Evolutionary conservation across 345 rosid genomes (phyloP).

Genomic region (Erodium maritimum): DNA sequence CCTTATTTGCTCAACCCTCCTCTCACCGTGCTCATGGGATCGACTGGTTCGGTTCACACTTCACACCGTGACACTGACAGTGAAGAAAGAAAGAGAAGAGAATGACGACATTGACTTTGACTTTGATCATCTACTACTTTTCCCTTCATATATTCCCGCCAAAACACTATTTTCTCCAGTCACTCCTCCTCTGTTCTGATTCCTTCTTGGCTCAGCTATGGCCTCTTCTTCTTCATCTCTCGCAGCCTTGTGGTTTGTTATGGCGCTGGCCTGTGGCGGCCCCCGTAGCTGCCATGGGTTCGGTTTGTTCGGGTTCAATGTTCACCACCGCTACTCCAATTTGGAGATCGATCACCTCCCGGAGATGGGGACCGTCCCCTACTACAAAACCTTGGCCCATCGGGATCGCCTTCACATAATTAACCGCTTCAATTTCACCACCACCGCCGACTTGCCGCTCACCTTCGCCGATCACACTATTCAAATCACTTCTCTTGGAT

Average conservation of each 20-base stretch:
- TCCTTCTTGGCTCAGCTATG: slow-evolving; percentile 10
- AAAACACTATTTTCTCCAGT: too few species aligned
- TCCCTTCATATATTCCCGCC: too few species aligned
- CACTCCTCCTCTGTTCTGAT: too few species aligned
- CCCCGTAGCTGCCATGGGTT: slow-evolving; percentile 21
- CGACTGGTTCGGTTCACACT: too few species aligned
- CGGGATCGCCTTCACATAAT: slow-evolving; percentile 60
- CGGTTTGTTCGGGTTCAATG: slow-evolving; percentile 55
- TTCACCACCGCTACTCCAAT: slow-evolving; percentile 84
- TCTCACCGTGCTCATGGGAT: too few species aligned
- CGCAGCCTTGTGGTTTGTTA: slow-evolving; percentile 8
- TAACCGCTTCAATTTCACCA: slow-evolving; percentile 54
- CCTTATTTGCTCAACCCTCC: too few species aligned
- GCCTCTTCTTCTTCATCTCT: background rate
- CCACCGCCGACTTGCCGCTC: slow-evolving; percentile 34
- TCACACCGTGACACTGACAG: too few species aligned
- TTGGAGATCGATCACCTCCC: slow-evolving; percentile 55
- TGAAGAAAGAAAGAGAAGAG: too few species aligned
- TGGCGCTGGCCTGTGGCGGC: slow-evolving; percentile 2
- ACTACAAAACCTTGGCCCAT: slow-evolving; percentile 54
- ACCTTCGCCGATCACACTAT: slow-evolving; percentile 57
- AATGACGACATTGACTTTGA: too few species aligned
- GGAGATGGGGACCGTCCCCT: slow-evolving; percentile 44
- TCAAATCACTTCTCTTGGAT: slow-evolving; percentile 44
- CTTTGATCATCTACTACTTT: too few species aligned